These are phyloP conservation scores for Chaetothyriales sp. DNA, from an alignment of 2,329 filamentous ascomycete species.

Conservation along the genomic window DNA sequence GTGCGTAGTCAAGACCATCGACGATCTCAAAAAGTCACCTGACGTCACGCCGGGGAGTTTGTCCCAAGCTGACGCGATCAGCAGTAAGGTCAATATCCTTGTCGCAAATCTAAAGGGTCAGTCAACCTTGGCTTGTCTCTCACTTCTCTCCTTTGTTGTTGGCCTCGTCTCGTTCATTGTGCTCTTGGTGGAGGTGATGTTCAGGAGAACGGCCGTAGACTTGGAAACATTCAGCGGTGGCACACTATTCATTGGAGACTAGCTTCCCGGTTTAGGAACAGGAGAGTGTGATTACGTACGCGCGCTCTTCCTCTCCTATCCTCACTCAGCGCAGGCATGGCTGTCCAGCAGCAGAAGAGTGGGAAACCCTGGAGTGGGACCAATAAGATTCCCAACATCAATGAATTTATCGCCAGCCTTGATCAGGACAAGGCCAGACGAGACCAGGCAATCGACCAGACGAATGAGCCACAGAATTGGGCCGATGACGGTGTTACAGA, in stretches of 20 bases:
- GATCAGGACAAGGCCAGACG: slow-evolving; percentile 66
- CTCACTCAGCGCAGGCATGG: background rate
- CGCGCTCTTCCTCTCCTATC: background rate
- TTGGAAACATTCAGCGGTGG: background rate
- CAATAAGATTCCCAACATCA: slow-evolving; percentile 79
- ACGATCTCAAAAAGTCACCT: background rate
- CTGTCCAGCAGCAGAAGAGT: slow-evolving; percentile 29
- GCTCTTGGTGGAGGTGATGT: background rate
- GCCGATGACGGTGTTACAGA: slow-evolving; percentile 26
- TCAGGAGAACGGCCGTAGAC: background rate
- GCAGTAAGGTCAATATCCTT: background rate
- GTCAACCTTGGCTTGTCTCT: background rate
- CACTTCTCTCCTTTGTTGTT: background rate
- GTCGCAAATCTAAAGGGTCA: background rate
- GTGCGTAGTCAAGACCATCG: background rate
- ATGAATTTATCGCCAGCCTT: slow-evolving; percentile 65
- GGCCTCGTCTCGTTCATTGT: background rate
- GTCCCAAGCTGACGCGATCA: background rate
- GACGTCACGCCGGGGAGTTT: background rate
- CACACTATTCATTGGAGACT: background rate
- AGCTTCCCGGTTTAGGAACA: background rate
- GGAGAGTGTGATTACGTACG: background rate
- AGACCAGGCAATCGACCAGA: slow-evolving; percentile 55
- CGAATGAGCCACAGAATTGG: slow-evolving; percentile 24
- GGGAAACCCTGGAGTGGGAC: slow-evolving; percentile 66